A percentile compares a stretch with the other conserved stretches of the same genome.
These are phyloP conservation scores for Neurospora intermedia DNA, from an alignment of 495 filamentous ascomycete genomes.

Conservation along the genomic window DNA sequence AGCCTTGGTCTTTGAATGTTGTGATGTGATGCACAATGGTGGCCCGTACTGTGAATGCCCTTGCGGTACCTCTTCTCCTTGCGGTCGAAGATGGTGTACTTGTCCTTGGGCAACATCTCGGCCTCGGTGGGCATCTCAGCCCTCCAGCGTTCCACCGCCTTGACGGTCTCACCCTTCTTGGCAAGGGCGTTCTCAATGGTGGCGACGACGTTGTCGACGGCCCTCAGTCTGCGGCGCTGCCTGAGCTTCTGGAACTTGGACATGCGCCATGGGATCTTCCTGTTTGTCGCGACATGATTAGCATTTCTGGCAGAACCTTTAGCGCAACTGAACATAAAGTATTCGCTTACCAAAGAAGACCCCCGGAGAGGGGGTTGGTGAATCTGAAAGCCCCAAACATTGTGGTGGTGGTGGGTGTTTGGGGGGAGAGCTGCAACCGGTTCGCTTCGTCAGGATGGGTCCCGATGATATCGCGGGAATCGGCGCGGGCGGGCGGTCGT, in stretches of 20 bases:
- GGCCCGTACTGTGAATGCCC: constrained; percentile 81
- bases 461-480: neutral
- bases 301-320: neutral
- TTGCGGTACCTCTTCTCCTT: constrained; percentile 94
- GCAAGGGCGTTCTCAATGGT: constrained; percentile 64
- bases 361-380: constrained; percentile 63
- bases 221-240: constrained; percentile 73
- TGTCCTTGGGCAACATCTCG: constrained; percentile 93
- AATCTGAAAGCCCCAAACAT: constrained; percentile 81
- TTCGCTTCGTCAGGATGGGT: constrained; percentile 1
- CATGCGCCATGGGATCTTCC: constrained; percentile 98
- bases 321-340: neutral
- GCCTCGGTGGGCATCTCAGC: constrained; percentile 88
- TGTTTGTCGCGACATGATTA: constrained; percentile 20
- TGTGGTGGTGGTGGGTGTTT: constrained; percentile 10
- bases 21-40: neutral
- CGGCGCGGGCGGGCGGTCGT: neutral
- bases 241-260: constrained; percentile 82
- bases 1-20: constrained; percentile 5
- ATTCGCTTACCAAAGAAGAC: constrained; percentile 65
- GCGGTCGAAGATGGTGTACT: constrained; percentile 95
- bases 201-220: constrained; percentile 74
- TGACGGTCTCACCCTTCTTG: constrained; percentile 56
- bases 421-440: neutral
- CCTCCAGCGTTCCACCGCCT: constrained; percentile 79